Conservation (phyloP, 257 asterid genomes). For the Eucommia ulmoides region DNA sequence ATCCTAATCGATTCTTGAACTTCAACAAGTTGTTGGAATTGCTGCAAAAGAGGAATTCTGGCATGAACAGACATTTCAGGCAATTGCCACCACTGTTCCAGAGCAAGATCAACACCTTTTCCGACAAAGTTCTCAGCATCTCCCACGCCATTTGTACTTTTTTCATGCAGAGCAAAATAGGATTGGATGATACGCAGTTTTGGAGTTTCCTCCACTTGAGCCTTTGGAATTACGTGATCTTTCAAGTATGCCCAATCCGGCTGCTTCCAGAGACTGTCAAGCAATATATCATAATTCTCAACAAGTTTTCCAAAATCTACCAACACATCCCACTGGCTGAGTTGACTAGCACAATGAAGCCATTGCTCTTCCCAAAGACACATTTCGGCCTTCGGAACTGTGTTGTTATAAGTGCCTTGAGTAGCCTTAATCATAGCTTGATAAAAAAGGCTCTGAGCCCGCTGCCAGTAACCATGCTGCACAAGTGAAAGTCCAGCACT, state of each 20-base stretch:
- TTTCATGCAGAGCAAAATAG: conserved; percentile 96
- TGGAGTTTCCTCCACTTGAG: conserved; percentile 96
- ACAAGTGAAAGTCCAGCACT: conserved; percentile 95
- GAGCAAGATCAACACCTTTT: conserved; percentile 93
- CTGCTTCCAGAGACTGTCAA: conserved; percentile 97
- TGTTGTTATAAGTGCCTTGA: conserved; percentile 93
- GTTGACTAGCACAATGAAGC: conserved; percentile 89
- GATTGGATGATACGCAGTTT: conserved; percentile 92
- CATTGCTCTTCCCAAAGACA: conserved; percentile 99
- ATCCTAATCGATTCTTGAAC: conserved; percentile 96
- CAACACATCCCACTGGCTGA: conserved; percentile 96
- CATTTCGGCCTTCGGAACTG: conserved; percentile 99
- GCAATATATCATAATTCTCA: conserved; percentile 87
- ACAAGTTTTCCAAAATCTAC: conserved; percentile 87
- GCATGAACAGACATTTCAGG: conserved; percentile 98
- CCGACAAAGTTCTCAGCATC: conserved; percentile 92
- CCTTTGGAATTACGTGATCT: conserved; percentile 91
- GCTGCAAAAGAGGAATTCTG: conserved; percentile 91
- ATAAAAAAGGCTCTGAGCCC: conserved; percentile 89
- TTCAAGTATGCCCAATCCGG: conserved; percentile 93
- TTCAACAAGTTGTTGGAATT: conserved; percentile 96
- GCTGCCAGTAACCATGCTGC: conserved; percentile 99
- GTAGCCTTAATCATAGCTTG: conserved; percentile 99
- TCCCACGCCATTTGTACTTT: conserved; percentile 73
- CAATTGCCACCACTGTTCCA: conserved; percentile 99